Evolutionary conservation across 805 yeast species (phyloP), one percentile per base, ranked within the genome.

Genomic region (Candida palmyrensis): DNA sequence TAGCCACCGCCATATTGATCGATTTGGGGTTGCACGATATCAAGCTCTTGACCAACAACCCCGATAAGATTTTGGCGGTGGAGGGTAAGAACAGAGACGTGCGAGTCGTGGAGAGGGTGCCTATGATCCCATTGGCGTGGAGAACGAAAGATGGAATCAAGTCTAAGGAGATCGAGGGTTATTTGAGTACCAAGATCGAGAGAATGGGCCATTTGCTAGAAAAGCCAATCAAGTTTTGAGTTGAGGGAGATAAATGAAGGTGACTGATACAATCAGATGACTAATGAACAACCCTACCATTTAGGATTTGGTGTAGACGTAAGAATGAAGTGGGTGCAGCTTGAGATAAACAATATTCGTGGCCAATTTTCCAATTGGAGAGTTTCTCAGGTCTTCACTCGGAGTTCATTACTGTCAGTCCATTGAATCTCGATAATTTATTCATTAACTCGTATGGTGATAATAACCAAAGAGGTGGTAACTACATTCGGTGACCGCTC

Each of bases 61-160:
- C 98, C 2, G 97, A 92, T 53, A 92, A 92, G 59, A 86, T 92
- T 26, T 75, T 80, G 15, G 97, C 97, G 2, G 96, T 92, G 3
- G 97, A 89, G 59, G 96, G 97, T 25, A 78, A 77, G 49, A 71
- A 86, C 48, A 71, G 82, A 25, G 65, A 75, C 32, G 77, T 92
- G 19, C 72, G 70, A 40, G 97, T 94, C 27, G 71, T 73, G 17
- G 92, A 90, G 55, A 75, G 98, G 44, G 88, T 90, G 2, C 96
- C 99, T 23, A 92, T 92, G 99, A 75, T 92, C 3, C 99, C 99
- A 10, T 70, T 89, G 35, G 89, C 96, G 6, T 92, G 98, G 98
- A 72, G 51, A 16, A 34, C 49, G 14, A 36, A 40, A 6, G 40
- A 60, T 16, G 97, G 97, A 5, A 82, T 92, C 39, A 71, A 80